Base-by-base conservation (phyloP, 208 protist species). In the Leishmania turanica region DNA sequence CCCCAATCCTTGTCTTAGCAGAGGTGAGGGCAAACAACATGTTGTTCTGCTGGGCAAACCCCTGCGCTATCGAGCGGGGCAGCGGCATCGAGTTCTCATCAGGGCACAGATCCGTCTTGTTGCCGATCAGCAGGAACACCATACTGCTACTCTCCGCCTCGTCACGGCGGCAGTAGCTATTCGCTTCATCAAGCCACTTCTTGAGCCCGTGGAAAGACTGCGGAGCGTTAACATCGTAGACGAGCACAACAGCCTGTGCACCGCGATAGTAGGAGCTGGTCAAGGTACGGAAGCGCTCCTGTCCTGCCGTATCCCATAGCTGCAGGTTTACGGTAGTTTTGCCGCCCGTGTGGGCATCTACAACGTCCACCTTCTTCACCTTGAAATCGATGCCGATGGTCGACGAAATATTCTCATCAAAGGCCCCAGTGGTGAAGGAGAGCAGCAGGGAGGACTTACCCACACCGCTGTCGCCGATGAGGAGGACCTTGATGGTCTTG, bases 351-450 rank as follows among this genome's bases (percentile, higher is more conserved):
- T 80, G 70, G 9, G 71, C 45, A 78, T 95, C 95, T 64, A 81
- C 73, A 37, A 99, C 96, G 17, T 86, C 80, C 31, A 93, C 90
- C 42, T 84, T 93, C 75, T 93, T 93, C 0, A 91, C 82, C 80
- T 95, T 97, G 83, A 97, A 98, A 75, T 98, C 95, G n/a, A 98
- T 92, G 73, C 95, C 95, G 72, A 98, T 96, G 45, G 94, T 97
- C 27, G 93, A 80, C 21, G 83, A 83, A 74, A 91, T 88, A 58
- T 90, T 87, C 56, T 87, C 81, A 69, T 95, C 85, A 72, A 95
- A 98, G 13, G 78, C 54, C 42, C 91, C 90, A 3, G 86, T 91
- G n/a, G 87, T 92, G 75, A 96, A 98, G 73, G 92, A 93, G n/a
- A 93, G 70, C 4, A 98, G 84, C 70, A 98, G 72, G 7, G 89